Conservation (phyloP, 495 filamentous ascomycete species). For the Hypoxylon trugodes region DNA sequence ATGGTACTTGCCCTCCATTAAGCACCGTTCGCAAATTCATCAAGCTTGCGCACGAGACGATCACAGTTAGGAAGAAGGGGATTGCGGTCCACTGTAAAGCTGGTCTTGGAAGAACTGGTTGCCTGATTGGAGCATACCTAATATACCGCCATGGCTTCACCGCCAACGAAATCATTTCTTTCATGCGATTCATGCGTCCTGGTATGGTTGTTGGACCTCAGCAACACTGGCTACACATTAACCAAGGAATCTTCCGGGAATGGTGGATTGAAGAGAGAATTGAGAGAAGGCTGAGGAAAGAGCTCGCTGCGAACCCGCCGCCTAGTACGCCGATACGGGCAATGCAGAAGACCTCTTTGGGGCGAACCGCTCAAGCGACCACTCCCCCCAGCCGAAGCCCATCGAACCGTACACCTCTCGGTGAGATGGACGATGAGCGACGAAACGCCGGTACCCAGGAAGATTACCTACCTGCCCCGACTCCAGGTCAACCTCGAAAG, state of each 20-base stretch:
- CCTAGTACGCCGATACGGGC: slow-evolving; percentile 81
- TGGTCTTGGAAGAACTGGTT: slow-evolving; percentile 94
- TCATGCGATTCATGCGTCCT: slow-evolving; percentile 99
- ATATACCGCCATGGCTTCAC: slow-evolving; percentile 99
- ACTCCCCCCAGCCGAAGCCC: slow-evolving; percentile 84
- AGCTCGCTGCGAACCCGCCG: slow-evolving; percentile 62
- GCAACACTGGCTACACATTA: slow-evolving; percentile 98
- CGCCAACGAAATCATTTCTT: slow-evolving; percentile 97
- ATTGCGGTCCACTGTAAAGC: slow-evolving; percentile 99
- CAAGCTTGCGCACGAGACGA: slow-evolving; percentile 91
- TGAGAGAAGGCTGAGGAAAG: slow-evolving; percentile 62
- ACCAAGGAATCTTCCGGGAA: slow-evolving; percentile 94
- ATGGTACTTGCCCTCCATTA: slow-evolving; percentile 92
- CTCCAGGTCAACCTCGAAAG: slow-evolving; percentile 95
- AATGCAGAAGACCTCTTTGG: slow-evolving; percentile 61
- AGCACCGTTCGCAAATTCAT: slow-evolving; percentile 90
- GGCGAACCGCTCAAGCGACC: slow-evolving; percentile 68
- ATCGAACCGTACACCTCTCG: slow-evolving; percentile 80
- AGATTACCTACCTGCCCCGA: slow-evolving; percentile 91
- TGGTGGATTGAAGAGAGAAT: slow-evolving; percentile 97
- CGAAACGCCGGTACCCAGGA: slow-evolving; percentile 67
- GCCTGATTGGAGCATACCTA: slow-evolving; percentile 95
- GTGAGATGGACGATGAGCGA: slow-evolving; percentile 87
- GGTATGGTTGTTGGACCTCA: slow-evolving; percentile 99
- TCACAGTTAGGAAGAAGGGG: slow-evolving; percentile 82